Evolutionary conservation across 2,329 filamentous ascomycete genomes (phyloP).

Genomic region (Aspergillus floridensis): DNA sequence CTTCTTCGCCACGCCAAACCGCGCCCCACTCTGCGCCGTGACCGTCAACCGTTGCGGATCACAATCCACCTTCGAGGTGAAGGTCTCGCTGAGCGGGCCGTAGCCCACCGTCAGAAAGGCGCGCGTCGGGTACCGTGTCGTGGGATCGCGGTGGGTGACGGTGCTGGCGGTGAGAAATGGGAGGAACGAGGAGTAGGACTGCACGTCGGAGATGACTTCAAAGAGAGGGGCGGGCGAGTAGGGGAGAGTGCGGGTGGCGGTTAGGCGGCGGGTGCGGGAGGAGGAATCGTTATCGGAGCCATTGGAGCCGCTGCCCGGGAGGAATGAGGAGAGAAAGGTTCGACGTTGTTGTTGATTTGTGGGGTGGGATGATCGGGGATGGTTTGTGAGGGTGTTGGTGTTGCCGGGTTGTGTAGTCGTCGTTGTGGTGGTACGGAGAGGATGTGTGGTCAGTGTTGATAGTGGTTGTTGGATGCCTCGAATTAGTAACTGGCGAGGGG

Average conservation of each 20-base stretch:
- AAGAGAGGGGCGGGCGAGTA: constrained; percentile 72
- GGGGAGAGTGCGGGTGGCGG: constrained; percentile 71
- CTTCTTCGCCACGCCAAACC: constrained; percentile 57
- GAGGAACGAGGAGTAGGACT: constrained; percentile 81
- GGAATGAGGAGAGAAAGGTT: constrained; percentile 27
- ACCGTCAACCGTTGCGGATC: constrained; percentile 65
- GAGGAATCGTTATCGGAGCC: constrained; percentile 21
- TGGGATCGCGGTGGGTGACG: constrained; percentile 70
- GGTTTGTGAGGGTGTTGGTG: background rate
- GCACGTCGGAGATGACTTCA: constrained; percentile 81
- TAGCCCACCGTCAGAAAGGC: constrained; percentile 83
- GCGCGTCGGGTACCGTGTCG: constrained; percentile 58
- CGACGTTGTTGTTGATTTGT: constrained; percentile 7
- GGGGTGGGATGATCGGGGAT: background rate
- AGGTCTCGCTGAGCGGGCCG: constrained; percentile 77
- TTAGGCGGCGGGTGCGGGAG: constrained; percentile 62
- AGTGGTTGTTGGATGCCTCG: background rate
- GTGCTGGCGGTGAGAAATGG: constrained; percentile 79
- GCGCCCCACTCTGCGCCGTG: constrained; percentile 62
- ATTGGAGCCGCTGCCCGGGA: constrained; percentile 25
- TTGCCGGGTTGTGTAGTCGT: no score
- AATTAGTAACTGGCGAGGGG: background rate
- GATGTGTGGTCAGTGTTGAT: background rate
- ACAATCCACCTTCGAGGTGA: constrained; percentile 77
- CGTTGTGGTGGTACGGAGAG: background rate